A percentile compares a stretch with the other conserved stretches of the same genome.
Evolutionary conservation across 2,329 filamentous ascomycete species (phyloP).

Genomic region (Aspergillus sp.): DNA sequence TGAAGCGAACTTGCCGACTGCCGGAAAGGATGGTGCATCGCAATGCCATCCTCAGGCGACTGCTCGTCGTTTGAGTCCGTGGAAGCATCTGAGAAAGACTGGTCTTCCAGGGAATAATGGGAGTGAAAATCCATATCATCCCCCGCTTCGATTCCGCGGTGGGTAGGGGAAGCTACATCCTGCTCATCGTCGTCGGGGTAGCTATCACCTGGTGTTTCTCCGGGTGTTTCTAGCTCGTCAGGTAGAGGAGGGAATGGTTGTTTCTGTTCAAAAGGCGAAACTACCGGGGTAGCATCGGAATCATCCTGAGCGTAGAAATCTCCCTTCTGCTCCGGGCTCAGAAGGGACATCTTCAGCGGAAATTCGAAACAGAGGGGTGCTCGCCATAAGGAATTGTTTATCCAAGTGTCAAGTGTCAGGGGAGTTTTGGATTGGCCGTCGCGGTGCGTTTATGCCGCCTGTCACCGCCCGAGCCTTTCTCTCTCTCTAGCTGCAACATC

Average conservation of each 20-base stretch:
- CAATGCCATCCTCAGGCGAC: conserved; percentile 28
- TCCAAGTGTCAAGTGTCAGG: background rate
- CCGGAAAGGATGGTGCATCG: conserved; percentile 39
- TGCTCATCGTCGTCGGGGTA: conserved; percentile 29
- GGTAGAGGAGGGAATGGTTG: conserved; percentile 35
- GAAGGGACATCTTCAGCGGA: conserved; percentile 14
- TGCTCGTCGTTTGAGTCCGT: conserved; percentile 32
- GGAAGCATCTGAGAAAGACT: conserved; percentile 36
- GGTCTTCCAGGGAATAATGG: conserved; percentile 44
- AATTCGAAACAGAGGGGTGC: background rate
- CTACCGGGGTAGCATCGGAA: conserved; percentile 5
- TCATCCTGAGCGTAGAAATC: conserved; percentile 6
- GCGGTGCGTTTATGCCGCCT: conserved; percentile 8
- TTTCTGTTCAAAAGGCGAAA: conserved; percentile 28
- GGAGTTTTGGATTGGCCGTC: background rate
- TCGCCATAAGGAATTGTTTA: background rate
- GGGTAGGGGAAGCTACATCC: conserved; percentile 27
- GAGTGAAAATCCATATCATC: conserved; percentile 47
- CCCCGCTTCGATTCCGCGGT: conserved; percentile 29
- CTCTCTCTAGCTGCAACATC: background rate
- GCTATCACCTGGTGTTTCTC: conserved; percentile 12
- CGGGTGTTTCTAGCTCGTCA: conserved; percentile 22
- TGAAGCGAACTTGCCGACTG: conserved; percentile 43
- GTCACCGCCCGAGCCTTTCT: conserved; percentile 9
- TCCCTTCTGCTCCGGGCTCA: conserved; percentile 3